Percentiles rank a stretch among this genome's conserved stretches.
phyloP scores from a whole-genome alignment of 129 eudicot genomes.

The Cynara cardunculus region DNA sequence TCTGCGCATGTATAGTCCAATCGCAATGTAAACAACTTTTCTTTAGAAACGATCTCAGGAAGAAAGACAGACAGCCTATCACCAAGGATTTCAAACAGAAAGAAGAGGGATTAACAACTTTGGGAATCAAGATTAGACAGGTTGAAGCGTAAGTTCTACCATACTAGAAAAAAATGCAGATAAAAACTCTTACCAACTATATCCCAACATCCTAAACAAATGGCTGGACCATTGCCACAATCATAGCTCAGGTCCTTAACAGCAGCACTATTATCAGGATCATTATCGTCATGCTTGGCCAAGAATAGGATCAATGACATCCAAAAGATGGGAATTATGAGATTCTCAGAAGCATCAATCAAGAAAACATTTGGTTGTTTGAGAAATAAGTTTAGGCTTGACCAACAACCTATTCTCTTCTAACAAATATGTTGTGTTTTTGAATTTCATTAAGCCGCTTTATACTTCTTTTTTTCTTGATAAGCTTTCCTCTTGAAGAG shows the following conservation, averaged over 20 bases:
- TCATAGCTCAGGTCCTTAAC: not conserved
- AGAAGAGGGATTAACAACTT: too few species aligned
- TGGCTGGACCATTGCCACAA: not conserved
- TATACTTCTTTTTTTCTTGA: not conserved
- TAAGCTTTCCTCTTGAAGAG: not conserved
- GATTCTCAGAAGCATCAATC: not conserved
- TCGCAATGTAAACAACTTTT: not conserved
- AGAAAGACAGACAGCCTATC: not conserved
- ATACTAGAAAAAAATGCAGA: too few species aligned
- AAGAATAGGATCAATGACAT: not conserved
- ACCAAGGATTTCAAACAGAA: too few species aligned
- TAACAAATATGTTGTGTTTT: not conserved
- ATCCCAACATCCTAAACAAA: not conserved
- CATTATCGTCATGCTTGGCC: not conserved
- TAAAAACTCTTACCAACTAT: too few species aligned
- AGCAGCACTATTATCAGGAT: not conserved
- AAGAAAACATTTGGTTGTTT: not conserved
- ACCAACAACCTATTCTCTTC: not conserved
- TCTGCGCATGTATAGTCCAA: not conserved
- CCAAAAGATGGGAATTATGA: not conserved
- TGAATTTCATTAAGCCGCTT: not conserved
- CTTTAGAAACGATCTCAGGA: not conserved
- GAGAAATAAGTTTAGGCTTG: not conserved
- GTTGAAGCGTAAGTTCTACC: too few species aligned
- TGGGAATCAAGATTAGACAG: too few species aligned